phyloP scores from a whole-genome alignment of 306 rosid genomes.

The Glycyrrhiza uralensis region DNA sequence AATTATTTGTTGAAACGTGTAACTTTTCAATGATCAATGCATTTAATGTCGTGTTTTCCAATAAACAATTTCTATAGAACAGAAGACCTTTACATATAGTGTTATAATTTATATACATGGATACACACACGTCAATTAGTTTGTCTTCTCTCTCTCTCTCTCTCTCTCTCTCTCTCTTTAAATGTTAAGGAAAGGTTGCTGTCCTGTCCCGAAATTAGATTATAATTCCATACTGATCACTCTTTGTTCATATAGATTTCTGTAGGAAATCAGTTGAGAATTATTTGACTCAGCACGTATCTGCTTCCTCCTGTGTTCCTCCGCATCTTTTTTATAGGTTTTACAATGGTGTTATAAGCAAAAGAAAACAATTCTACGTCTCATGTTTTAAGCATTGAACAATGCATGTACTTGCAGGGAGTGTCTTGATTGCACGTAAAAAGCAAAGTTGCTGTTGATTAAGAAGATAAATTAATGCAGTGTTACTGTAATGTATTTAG shows the following conservation, averaged over 20 bases:
- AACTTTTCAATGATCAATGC: not conserved
- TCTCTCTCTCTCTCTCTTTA: not conserved
- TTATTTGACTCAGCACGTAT: not conserved
- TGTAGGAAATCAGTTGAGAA: not conserved
- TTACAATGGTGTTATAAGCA: not conserved
- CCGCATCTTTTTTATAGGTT: not conserved
- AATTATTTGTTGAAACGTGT: not conserved
- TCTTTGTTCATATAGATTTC: not conserved
- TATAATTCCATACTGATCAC: not conserved
- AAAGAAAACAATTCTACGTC: not conserved
- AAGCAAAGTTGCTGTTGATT: not conserved
- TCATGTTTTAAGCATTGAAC: not conserved
- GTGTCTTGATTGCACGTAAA: not conserved
- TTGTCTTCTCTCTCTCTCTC: not conserved
- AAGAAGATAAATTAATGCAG: not conserved
- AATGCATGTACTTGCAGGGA: not conserved
- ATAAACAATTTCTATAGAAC: slow-evolving; percentile 7
- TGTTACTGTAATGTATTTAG: not conserved
- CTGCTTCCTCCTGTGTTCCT: not conserved
- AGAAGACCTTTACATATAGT: not conserved
- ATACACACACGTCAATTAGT: not conserved
- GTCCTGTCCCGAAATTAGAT: not conserved
- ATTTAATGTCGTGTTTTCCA: not conserved
- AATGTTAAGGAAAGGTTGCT: not conserved
- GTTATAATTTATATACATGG: not conserved